These are phyloP conservation scores for Hemisphaericaspora lyxosophila DNA, from an alignment of 1,139 yeast genomes.

Conservation along the genomic window DNA sequence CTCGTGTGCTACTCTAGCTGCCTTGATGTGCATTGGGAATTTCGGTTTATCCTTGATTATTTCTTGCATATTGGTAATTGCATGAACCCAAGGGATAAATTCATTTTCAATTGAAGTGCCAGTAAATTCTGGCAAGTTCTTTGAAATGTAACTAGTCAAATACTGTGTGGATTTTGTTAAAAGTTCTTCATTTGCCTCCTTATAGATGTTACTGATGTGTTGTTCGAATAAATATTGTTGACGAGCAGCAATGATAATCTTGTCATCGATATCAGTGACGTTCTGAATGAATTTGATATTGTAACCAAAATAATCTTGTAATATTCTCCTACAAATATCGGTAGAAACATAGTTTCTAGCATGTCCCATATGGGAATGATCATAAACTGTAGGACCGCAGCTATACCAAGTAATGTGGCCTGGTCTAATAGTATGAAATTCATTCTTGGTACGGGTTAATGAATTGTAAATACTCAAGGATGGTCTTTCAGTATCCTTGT, in stretches of 20 bases:
- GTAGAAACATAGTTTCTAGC: conserved; percentile 95
- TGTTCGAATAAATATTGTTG: conserved; percentile 76
- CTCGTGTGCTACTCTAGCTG: conserved; percentile 55
- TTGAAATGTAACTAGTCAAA: conserved; percentile 49
- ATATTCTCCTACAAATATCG: conserved; percentile 85
- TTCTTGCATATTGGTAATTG: conserved; percentile 45
- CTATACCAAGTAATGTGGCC: conserved; percentile 89
- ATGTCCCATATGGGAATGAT: conserved; percentile 98
- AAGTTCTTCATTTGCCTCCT: conserved; percentile 36
- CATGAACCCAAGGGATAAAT: conserved; percentile 51
- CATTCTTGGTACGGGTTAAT: conserved; percentile 77
- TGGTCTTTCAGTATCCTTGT: conserved; percentile 17
- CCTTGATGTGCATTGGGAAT: conserved; percentile 78
- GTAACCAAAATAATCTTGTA: conserved; percentile 90
- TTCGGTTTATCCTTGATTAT: conserved; percentile 66
- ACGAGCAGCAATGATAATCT: conserved; percentile 91
- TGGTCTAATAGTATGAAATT: conserved; percentile 62
- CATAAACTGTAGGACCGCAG: conserved; percentile 99
- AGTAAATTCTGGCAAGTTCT: conserved; percentile 52
- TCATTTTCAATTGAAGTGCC: conserved; percentile 28
- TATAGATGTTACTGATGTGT: conserved; percentile 41
- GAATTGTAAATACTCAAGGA: conserved; percentile 62
- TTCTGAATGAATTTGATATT: conserved; percentile 86
- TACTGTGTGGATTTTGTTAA: conserved; percentile 41
- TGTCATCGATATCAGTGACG: conserved; percentile 97